Evolutionary conservation across 768 basidiomycete genomes (phyloP).

Genomic region (Pulveroboletus frians): DNA sequence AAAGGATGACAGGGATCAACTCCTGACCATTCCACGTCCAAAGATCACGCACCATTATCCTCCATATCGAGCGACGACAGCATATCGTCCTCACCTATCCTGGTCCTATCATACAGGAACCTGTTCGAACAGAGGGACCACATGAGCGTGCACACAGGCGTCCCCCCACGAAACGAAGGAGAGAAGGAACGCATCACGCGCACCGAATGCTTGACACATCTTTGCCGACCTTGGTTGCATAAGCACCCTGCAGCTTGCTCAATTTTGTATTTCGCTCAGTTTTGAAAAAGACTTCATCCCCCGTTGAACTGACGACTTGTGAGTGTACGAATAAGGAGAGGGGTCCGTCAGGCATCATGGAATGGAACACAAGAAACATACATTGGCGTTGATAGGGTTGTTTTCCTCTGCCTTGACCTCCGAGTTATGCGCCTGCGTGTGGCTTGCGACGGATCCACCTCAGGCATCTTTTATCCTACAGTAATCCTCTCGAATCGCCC

Average conservation of each 20-base stretch:
- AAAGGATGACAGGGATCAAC: too few species aligned
- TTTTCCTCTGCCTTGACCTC: conserved; percentile 55
- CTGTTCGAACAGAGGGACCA: conserved; percentile 46
- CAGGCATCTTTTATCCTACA: conserved; percentile 8
- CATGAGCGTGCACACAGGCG: too few species aligned
- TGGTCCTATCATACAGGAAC: conserved; percentile 84
- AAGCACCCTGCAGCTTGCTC: conserved; percentile 88
- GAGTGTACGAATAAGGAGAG: too few species aligned
- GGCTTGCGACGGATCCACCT: conserved; percentile 5
- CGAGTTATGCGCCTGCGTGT: conserved; percentile 24
- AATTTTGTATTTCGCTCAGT: conserved; percentile 91
- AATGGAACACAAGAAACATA: conserved; percentile 26
- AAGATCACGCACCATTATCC: conserved; percentile 74
- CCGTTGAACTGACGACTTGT: conserved; percentile 68
- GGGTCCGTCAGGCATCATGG: too few species aligned
- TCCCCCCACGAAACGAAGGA: too few species aligned
- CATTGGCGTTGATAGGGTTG: conserved; percentile 76
- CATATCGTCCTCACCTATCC: conserved; percentile 91
- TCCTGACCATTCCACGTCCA: too few species aligned
- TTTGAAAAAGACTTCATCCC: conserved; percentile 94
- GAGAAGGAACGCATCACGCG: conserved; percentile 32
- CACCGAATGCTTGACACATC: conserved; percentile 85
- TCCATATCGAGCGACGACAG: conserved; percentile 84
- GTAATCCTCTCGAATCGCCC: background rate
- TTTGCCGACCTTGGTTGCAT: conserved; percentile 89